Conservation (phyloP, 495 filamentous ascomycete genomes). For the Penicillium flavigenum region DNA sequence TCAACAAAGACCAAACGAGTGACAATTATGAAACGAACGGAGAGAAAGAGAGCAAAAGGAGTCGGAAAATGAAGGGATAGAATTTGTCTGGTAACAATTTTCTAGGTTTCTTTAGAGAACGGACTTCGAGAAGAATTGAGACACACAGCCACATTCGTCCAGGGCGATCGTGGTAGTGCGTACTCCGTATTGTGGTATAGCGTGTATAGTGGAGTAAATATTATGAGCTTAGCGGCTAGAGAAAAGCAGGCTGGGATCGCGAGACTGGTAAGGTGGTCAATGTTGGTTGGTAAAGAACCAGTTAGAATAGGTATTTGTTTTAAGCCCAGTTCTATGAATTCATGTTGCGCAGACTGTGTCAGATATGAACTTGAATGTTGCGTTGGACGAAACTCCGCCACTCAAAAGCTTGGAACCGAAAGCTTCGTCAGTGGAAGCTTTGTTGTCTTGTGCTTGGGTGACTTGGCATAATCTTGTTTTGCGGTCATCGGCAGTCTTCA, state of each 20-base stretch:
- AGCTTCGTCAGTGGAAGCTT: constrained; percentile 7
- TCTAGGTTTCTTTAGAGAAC: background rate
- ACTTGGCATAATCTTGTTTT: constrained; percentile 8
- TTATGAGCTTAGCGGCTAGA: constrained; percentile 3
- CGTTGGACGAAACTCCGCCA: constrained; percentile 4
- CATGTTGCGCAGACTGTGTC: background rate
- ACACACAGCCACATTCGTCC: constrained; percentile 9
- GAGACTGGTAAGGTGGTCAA: background rate
- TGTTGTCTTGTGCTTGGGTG: constrained; percentile 5
- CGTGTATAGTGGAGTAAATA: background rate
- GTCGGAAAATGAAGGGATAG: constrained; percentile 8
- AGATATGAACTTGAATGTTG: background rate
- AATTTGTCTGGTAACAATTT: constrained; percentile 6
- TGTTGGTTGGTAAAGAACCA: background rate
- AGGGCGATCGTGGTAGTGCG: constrained; percentile 7
- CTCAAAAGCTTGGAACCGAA: constrained; percentile 1
- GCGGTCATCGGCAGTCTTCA: background rate
- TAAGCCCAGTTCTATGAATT: background rate
- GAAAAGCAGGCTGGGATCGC: background rate
- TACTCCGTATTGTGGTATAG: constrained; percentile 1
- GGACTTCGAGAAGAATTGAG: background rate
- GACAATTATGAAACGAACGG: background rate
- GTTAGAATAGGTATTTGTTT: background rate
- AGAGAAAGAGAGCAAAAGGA: background rate
- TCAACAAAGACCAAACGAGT: constrained; percentile 9